Percentiles rank a stretch among this genome's conserved stretches.
Conservation (phyloP, 805 yeast species). For the Jamesozyma rosinii region DNA sequence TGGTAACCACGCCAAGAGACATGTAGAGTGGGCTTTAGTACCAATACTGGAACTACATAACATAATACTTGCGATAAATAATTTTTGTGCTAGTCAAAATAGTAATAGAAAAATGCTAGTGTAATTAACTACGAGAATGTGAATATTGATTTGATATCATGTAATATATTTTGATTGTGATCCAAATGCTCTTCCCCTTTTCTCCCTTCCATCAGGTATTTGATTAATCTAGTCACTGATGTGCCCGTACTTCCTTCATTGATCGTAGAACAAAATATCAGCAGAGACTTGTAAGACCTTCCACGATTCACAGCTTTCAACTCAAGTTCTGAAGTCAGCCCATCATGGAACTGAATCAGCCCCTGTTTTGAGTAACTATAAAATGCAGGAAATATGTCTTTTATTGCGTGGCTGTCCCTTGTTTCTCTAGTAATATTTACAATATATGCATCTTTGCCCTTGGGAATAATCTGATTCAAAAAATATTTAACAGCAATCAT, state of each 20-base stretch:
- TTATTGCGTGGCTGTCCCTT: not conserved
- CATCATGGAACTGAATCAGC: conserved; percentile 22
- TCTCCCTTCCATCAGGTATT: conserved; percentile 12
- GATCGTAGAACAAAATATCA: not conserved
- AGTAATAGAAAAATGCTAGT: not conserved
- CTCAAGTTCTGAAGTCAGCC: conserved; percentile 15
- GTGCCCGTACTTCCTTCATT: conserved; percentile 1
- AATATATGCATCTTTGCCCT: conserved; percentile 9
- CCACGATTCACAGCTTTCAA: conserved; percentile 3
- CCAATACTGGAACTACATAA: conserved; percentile 19
- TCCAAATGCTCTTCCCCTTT: conserved; percentile 5
- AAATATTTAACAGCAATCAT: conserved; percentile 18
- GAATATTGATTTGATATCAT: not conserved
- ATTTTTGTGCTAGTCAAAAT: conserved; percentile 10
- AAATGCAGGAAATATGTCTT: not conserved
- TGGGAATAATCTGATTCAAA: conserved; percentile 8
- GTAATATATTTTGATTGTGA: not conserved
- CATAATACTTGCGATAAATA: conserved; percentile 14
- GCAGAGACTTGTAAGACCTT: not conserved
- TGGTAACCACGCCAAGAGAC: conserved; percentile 14
- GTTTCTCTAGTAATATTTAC: conserved; percentile 7
- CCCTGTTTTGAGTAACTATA: conserved; percentile 17
- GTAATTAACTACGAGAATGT: not conserved
- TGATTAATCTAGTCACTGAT: conserved; percentile 6
- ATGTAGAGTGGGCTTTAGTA: conserved; percentile 24